A percentile compares a stretch with the other conserved stretches of the same genome.
phyloP scores from a whole-genome alignment of 2,329 filamentous ascomycete species.

The Claviceps sp. region DNA sequence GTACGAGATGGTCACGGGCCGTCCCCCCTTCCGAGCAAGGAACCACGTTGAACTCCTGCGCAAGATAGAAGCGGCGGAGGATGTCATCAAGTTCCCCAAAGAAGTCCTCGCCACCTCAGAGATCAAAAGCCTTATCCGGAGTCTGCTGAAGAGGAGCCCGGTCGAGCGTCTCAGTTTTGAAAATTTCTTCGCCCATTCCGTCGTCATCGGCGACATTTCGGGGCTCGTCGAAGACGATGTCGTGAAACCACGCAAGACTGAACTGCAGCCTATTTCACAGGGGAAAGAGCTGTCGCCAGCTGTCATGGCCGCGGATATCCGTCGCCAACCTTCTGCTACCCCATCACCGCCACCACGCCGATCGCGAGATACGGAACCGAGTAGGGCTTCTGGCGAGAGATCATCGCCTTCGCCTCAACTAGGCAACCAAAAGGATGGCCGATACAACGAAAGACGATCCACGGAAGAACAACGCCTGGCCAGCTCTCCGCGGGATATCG shows the following conservation, averaged over 20 bases:
- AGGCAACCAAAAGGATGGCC: slow-evolving; percentile 27
- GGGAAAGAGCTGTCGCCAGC: slow-evolving; percentile 16
- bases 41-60: slow-evolving; percentile 91
- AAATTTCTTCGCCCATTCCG: slow-evolving; percentile 65
- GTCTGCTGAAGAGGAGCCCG: slow-evolving; percentile 72
- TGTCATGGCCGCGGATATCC: slow-evolving; percentile 14
- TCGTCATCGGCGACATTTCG: slow-evolving; percentile 65
- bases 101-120: slow-evolving; percentile 58
- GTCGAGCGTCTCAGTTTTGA: slow-evolving; percentile 77
- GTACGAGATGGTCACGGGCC: slow-evolving; percentile 88
- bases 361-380: slow-evolving; percentile 19
- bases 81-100: slow-evolving; percentile 70
- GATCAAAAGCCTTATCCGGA: slow-evolving; percentile 69
- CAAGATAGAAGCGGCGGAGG: slow-evolving; percentile 81
- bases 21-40: slow-evolving; percentile 77
- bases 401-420: slow-evolving; percentile 28
- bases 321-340: slow-evolving; percentile 26
- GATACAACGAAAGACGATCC: slow-evolving; percentile 18
- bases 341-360: background rate
- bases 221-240: slow-evolving; percentile 68
- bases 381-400: slow-evolving; percentile 28
- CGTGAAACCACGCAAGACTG: slow-evolving; percentile 26
- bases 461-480: slow-evolving; percentile 19
- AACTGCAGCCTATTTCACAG: slow-evolving; percentile 21
- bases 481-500: slow-evolving; percentile 32